phyloP scores from a whole-genome alignment of 371 early-diverging fungal genomes.

The Syncephalastrum contaminatum region DNA sequence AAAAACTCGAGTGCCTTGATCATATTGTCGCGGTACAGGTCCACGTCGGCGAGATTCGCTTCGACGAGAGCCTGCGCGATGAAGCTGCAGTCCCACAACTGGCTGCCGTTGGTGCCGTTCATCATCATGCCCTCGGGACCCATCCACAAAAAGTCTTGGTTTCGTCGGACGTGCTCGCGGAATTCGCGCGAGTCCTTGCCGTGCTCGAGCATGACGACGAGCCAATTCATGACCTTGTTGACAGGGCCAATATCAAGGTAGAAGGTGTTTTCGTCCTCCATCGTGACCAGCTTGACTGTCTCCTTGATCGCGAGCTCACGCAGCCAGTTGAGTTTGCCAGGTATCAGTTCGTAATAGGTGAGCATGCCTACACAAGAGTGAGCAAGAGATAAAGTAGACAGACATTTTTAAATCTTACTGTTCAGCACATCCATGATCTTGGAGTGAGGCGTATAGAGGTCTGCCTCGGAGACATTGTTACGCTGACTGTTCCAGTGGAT shows the following conservation, averaged over 20 bases:
- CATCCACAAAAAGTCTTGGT: constrained; percentile 89
- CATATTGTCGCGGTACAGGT: constrained; percentile 70
- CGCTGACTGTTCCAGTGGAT: constrained; percentile 84
- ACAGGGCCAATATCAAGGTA: constrained; percentile 92
- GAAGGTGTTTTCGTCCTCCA: constrained; percentile 90
- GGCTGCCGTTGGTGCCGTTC: constrained; percentile 97
- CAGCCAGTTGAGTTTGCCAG: constrained; percentile 45
- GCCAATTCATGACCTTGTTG: constrained; percentile 91
- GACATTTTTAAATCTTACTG: constrained; percentile 31
- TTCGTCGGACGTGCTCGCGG: constrained; percentile 69
- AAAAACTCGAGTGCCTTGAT: constrained; percentile 76
- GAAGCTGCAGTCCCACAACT: constrained; percentile 96
- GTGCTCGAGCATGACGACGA: constrained; percentile 80
- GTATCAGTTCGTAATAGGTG: constrained; percentile 66
- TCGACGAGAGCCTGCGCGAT: constrained; percentile 73
- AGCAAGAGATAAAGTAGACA: background rate
- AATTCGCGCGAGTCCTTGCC: constrained; percentile 85
- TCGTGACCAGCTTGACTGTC: constrained; percentile 76
- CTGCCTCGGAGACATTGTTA: constrained; percentile 80
- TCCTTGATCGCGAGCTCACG: constrained; percentile 74
- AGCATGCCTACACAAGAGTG: constrained; percentile 14
- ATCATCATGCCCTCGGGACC: constrained; percentile 91
- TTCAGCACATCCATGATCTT: constrained; percentile 75
- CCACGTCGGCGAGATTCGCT: constrained; percentile 66
- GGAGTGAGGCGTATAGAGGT: constrained; percentile 87